Evolutionary conservation across 139 green algal genomes (phyloP).

Genomic region (Edaphochlamys debaryana): DNA sequence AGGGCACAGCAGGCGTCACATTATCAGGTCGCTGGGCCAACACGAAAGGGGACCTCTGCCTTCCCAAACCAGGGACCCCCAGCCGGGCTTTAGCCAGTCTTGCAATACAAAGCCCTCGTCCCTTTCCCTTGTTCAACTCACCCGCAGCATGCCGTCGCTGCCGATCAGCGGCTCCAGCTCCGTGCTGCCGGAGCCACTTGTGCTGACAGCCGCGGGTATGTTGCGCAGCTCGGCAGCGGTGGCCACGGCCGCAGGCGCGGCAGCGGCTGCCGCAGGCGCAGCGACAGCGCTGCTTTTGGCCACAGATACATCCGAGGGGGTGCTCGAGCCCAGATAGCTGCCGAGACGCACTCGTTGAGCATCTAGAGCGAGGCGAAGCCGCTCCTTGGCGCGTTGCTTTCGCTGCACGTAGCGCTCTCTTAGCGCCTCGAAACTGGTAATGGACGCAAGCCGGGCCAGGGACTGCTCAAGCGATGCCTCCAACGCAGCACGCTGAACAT

Average conservation of each 20-base stretch:
- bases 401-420: constrained; percentile 30
- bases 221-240: background rate
- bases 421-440: constrained; percentile 11
- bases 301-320: too few species aligned
- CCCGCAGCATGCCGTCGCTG: constrained; percentile 45
- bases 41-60: background rate
- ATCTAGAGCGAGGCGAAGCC: constrained; percentile 37
- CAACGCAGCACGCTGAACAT: background rate
- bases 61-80: background rate
- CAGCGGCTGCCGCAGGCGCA: background rate
- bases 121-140: too few species aligned
- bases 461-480: background rate
- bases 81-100: too few species aligned
- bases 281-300: too few species aligned
- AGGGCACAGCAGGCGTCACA: too few species aligned
- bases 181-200: too few species aligned
- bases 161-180: constrained; percentile 48
- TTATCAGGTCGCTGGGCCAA: too few species aligned
- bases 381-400: constrained; percentile 40
- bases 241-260: too few species aligned
- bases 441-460: background rate
- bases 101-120: too few species aligned
- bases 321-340: background rate
- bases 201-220: too few species aligned
- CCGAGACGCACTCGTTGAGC: constrained; percentile 2